These are phyloP conservation scores for Mucor indicus DNA, from an alignment of 371 early-diverging fungal genomes.

Conservation along the genomic window DNA sequence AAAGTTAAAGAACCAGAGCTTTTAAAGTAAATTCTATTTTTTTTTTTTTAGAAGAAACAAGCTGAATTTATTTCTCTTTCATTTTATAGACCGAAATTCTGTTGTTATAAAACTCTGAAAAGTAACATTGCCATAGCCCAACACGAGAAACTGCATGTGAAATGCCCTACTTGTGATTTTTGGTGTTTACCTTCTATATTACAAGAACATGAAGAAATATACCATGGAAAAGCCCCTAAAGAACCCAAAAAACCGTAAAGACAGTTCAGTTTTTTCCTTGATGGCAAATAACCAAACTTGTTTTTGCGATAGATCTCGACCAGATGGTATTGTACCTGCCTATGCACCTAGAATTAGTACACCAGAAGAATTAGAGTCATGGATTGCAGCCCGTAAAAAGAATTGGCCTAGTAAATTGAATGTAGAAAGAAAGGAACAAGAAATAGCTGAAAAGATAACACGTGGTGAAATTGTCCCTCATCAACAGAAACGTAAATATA, in stretches of 20 bases:
- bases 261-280: not conserved
- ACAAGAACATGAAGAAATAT: constrained; percentile 25
- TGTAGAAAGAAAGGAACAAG: constrained; percentile 46
- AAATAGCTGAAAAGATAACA: constrained; percentile 25
- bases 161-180: constrained; percentile 33
- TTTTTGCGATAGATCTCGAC: constrained; percentile 12
- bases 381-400: constrained; percentile 68
- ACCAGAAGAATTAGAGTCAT: constrained; percentile 63
- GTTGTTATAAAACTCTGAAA: constrained; percentile 30
- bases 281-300: not conserved
- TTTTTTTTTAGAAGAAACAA: not conserved
- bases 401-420: constrained; percentile 66
- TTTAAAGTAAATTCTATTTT: not conserved
- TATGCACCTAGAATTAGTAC: constrained; percentile 49
- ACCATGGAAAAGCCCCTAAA: constrained; percentile 24
- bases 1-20: not conserved
- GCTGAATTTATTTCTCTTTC: not conserved
- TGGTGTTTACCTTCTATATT: constrained; percentile 22
- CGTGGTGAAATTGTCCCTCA: constrained; percentile 26
- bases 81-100: constrained; percentile 12
- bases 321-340: constrained; percentile 42
- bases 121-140: constrained; percentile 21
- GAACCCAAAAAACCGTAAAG: constrained; percentile 23
- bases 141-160: constrained; percentile 32
- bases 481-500: constrained; percentile 8